Percentiles rank a stretch among this genome's conserved stretches.
These are phyloP conservation scores for Saccharomycopsis hybrid DNA, from an alignment of 1,139 yeast species.

Conservation along the genomic window DNA sequence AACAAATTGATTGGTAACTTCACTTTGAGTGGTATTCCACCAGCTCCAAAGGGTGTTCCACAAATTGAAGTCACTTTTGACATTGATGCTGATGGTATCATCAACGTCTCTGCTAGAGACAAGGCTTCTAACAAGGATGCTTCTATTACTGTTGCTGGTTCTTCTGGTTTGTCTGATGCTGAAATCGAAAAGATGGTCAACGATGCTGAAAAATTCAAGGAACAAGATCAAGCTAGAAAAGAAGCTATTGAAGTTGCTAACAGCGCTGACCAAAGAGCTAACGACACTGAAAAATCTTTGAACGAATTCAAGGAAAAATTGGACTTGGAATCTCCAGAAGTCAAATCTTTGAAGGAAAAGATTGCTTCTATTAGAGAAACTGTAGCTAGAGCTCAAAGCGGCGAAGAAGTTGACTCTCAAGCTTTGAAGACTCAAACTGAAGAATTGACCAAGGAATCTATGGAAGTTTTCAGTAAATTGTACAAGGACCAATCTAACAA, in stretches of 20 bases:
- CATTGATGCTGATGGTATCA: slow-evolving; percentile 97
- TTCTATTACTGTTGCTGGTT: slow-evolving; percentile 97
- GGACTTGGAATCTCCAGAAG: slow-evolving; percentile 78
- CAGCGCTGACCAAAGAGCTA: slow-evolving; percentile 95
- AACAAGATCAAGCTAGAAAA: slow-evolving; percentile 85
- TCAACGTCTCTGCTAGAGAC: slow-evolving; percentile 97
- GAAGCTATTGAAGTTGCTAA: slow-evolving; percentile 93
- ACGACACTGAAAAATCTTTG: slow-evolving; percentile 92
- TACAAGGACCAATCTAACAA: slow-evolving; percentile 36
- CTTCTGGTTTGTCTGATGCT: slow-evolving; percentile 92
- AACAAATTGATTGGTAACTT: slow-evolving; percentile 98
- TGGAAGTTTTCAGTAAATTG: slow-evolving; percentile 92
- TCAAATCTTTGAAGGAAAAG: slow-evolving; percentile 65
- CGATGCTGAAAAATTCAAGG: slow-evolving; percentile 97
- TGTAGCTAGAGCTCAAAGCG: slow-evolving; percentile 90
- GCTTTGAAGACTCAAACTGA: slow-evolving; percentile 90
- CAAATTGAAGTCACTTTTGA: slow-evolving; percentile 98
- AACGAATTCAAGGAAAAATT: slow-evolving; percentile 92
- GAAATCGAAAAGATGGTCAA: slow-evolving; percentile 98
- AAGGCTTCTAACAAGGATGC: slow-evolving; percentile 98
- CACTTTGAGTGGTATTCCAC: slow-evolving; percentile 93
- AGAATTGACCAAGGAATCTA: slow-evolving; percentile 85
- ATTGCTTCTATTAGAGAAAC: slow-evolving; percentile 79
- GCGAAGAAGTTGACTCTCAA: slow-evolving; percentile 72
- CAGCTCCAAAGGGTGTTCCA: slow-evolving; percentile 99